Evolutionary conservation across 2,329 filamentous ascomycete genomes (phyloP), one percentile per base, ranked within the genome.

Genomic region (Colletotrichum euphorbiae): DNA sequence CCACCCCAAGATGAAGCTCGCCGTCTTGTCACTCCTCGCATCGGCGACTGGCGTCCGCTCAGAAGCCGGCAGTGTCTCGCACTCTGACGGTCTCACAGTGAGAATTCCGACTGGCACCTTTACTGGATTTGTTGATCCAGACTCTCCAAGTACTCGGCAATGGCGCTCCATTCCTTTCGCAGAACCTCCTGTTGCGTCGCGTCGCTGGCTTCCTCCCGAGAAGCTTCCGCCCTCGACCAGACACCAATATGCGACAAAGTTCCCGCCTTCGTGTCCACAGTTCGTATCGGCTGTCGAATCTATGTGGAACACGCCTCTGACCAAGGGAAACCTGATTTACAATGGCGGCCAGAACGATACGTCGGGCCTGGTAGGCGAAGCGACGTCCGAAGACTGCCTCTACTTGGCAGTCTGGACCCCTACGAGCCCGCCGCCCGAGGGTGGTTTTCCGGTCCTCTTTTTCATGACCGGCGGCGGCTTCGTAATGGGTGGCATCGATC

Each of bases 401-500:
- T 79, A 78, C 11, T 73, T 84, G 12, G 81, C 81, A 43, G 73
- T 85, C 8, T 85, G 83, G 83, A 74, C 81, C 3, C 57, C 62
- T 7, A 52, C 58, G n/a, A 73, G 67, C 1, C 72, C 69, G 28
- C 73, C 64, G 13, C 73, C 75, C 0, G 70, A 74, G 55, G 72
- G 69, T 1, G 70, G 69, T 11, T 72, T 83, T 4, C 83, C 83
- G 0, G 83, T 85, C 0, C 74, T 82, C 5, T 77, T 81, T 19
- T 86, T 81, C 76, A 77, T 85, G 40, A 81, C 83, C 43, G 84
- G 84, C 4, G 84, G 84, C 15, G 80, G 80, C 2, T 84, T 83
- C 67, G 68, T 75, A 9, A 79, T 75, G 6, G 83, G 83, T 33
- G 82, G 82, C 24, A 73, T 80, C 13, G 76, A 81, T 33, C 78